A percentile compares a stretch with the other conserved stretches of the same genome.
These are phyloP conservation scores for Dispira simplex DNA, from an alignment of 192 early-diverging fungal genomes.

Conservation along the genomic window DNA sequence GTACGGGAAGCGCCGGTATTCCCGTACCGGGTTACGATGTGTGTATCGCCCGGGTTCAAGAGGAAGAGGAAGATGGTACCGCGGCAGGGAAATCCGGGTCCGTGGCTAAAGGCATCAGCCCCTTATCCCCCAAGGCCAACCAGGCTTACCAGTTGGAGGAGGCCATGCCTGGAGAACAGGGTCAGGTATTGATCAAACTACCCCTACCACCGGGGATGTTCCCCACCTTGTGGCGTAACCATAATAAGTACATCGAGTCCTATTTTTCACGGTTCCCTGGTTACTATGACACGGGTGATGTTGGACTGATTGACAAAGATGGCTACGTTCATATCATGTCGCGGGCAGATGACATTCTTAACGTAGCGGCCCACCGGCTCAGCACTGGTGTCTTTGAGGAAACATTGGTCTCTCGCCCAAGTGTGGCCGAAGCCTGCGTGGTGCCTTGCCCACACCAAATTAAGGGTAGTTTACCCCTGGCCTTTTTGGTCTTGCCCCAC, in stretches of 20 bases:
- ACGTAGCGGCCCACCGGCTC: conserved; percentile 75
- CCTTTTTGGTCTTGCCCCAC: conserved; percentile 34
- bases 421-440: conserved; percentile 52
- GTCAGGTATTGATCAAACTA: conserved; percentile 62
- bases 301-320: conserved; percentile 59
- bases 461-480: conserved; percentile 54
- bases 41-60: background rate
- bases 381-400: conserved; percentile 67
- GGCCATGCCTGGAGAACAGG: conserved; percentile 41
- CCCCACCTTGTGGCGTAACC: conserved; percentile 65
- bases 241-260: conserved; percentile 43
- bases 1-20: conserved; percentile 62
- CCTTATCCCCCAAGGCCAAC: background rate
- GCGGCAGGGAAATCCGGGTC: conserved; percentile 30
- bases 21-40: conserved; percentile 66
- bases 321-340: conserved; percentile 57
- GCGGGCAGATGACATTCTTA: conserved; percentile 66
- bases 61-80: conserved; percentile 25
- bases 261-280: conserved; percentile 70
- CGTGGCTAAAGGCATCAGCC: conserved; percentile 1
- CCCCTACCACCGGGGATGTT: conserved; percentile 71
- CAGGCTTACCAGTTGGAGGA: conserved; percentile 13
- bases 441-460: conserved; percentile 45
- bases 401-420: conserved; percentile 44
- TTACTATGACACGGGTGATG: conserved; percentile 70